These are phyloP conservation scores for Zizania palustris DNA, from an alignment of 202 grass and related monocot genomes.

Conservation along the genomic window DNA sequence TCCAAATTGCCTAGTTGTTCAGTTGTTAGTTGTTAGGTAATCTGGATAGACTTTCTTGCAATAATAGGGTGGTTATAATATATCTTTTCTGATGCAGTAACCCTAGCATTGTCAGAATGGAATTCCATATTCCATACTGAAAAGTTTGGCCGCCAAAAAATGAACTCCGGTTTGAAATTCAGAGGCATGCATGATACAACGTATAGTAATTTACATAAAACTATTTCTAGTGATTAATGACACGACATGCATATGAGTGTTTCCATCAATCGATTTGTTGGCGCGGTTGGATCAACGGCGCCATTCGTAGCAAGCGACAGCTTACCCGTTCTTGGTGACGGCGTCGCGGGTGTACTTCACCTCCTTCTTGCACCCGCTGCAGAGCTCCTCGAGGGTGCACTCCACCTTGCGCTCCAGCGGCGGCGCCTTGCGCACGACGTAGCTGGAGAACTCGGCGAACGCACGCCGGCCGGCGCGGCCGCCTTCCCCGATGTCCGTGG, in stretches of 20 bases:
- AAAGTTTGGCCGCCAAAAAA: background rate
- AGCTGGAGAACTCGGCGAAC: slow-evolving; percentile 69
- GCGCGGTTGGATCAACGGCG: slow-evolving; percentile 11
- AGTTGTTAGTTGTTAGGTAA: background rate
- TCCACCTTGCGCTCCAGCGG: slow-evolving; percentile 74
- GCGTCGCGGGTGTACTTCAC: slow-evolving; percentile 67
- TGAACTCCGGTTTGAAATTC: slow-evolving; percentile 7
- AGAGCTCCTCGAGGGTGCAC: slow-evolving; percentile 94
- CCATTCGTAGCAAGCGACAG: slow-evolving; percentile 23
- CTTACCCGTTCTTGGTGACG: slow-evolving; percentile 87
- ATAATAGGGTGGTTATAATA: slow-evolving; percentile 9
- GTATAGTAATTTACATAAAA: background rate
- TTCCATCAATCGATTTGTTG: background rate
- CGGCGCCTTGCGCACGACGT: slow-evolving; percentile 74
- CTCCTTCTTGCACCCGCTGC: slow-evolving; percentile 80
- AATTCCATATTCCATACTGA: background rate
- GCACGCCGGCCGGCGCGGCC: slow-evolving; percentile 27
- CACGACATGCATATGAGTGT: slow-evolving; percentile 1
- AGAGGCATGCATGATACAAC: background rate
- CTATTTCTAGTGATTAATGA: background rate
- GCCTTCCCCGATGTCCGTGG: slow-evolving; percentile 24
- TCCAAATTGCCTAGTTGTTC: background rate
- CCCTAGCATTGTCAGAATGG: background rate
- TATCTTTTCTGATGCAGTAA: background rate
- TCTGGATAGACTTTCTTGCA: slow-evolving; percentile 37